Evolutionary conservation across 257 asterid genomes (phyloP).

Genomic region (Prunella vulgaris): DNA sequence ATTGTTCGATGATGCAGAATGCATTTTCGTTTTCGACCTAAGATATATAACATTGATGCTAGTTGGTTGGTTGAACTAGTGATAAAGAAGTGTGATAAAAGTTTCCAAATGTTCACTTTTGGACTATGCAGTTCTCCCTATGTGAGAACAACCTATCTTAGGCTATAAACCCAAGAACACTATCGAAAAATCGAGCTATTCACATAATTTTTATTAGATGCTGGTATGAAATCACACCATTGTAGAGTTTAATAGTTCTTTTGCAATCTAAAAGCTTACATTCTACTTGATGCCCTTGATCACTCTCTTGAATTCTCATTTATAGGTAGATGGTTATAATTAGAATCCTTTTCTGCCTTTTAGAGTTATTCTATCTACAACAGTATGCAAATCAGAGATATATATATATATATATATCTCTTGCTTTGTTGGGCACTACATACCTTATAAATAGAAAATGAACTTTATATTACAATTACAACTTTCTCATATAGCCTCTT

Average conservation of each 20-base stretch:
- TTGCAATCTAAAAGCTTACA: neutral
- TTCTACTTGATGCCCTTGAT: neutral
- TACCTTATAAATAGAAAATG: neutral
- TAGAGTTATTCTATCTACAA: neutral
- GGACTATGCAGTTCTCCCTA: neutral
- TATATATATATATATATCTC: no score
- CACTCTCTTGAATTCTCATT: neutral
- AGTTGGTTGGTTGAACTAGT: neutral
- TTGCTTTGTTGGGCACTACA: neutral
- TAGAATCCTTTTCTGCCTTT: neutral
- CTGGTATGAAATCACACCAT: neutral
- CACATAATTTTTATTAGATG: neutral
- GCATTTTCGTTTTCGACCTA: neutral
- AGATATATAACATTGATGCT: neutral
- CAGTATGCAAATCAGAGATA: no score
- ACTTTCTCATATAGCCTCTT: conserved; percentile 3
- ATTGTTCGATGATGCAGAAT: neutral
- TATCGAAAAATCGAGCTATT: neutral
- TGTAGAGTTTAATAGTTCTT: neutral
- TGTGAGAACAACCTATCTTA: neutral
- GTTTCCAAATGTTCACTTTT: neutral
- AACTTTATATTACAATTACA: no score
- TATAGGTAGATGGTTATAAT: neutral
- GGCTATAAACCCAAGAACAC: no score
- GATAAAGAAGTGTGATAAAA: neutral